Percentiles rank a stretch among this genome's conserved stretches.
Evolutionary conservation across 1,139 yeast species (phyloP).

Genomic region (Pichia sp.): DNA sequence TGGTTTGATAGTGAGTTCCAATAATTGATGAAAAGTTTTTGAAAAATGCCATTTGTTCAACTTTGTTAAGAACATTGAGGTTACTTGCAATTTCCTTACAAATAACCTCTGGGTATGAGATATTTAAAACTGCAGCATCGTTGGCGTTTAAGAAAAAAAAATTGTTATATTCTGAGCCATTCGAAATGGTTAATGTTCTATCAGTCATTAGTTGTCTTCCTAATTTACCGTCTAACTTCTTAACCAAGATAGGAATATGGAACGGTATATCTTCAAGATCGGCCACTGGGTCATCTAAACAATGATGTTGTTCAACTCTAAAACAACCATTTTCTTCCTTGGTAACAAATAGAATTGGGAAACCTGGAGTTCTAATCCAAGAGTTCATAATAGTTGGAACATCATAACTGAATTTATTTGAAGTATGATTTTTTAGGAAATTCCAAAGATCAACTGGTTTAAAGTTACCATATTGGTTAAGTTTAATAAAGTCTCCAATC

Average conservation of each 20-base stretch:
- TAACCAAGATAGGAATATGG: slow-evolving; percentile 50
- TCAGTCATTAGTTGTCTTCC: slow-evolving; percentile 44
- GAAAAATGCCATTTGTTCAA: slow-evolving; percentile 35
- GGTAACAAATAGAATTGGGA: slow-evolving; percentile 46
- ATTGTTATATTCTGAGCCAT: slow-evolving; percentile 20
- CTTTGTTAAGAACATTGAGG: slow-evolving; percentile 25
- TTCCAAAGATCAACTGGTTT: slow-evolving; percentile 58
- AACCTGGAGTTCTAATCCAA: slow-evolving; percentile 56
- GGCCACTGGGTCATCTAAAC: slow-evolving; percentile 31
- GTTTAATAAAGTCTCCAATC: slow-evolving; percentile 39
- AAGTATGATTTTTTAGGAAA: slow-evolving; percentile 22
- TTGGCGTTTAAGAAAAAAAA: slow-evolving; percentile 40
- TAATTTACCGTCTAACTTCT: slow-evolving; percentile 33
- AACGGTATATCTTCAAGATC: slow-evolving; percentile 41
- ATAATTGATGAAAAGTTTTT: slow-evolving; percentile 36
- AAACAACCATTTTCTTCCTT: slow-evolving; percentile 24
- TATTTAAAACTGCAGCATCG: slow-evolving; percentile 35
- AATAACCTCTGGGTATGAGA: slow-evolving; percentile 21
- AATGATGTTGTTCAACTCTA: slow-evolving; percentile 49
- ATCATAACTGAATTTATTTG: slow-evolving; percentile 29
- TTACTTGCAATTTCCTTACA: slow-evolving; percentile 19
- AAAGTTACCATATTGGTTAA: slow-evolving; percentile 35
- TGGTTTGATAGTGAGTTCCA: slow-evolving; percentile 26
- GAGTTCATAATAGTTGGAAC: slow-evolving; percentile 44
- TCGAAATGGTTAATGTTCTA: slow-evolving; percentile 36